These are phyloP conservation scores for Trichoderma sp. DNA, from an alignment of 2,329 filamentous ascomycete genomes.

Conservation along the genomic window DNA sequence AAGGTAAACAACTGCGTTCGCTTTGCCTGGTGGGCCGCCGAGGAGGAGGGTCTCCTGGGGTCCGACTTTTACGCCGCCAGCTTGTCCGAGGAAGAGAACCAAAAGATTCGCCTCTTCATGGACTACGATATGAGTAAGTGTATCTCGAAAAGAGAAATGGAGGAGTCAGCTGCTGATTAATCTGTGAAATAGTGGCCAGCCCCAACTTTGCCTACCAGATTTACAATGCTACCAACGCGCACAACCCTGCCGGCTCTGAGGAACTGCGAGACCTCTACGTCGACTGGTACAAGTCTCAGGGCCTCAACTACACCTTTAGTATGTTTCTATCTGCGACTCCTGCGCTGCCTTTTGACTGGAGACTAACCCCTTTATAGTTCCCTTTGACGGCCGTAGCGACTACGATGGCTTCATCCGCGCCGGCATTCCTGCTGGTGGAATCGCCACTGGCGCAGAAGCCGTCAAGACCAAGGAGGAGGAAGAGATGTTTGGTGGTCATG, in stretches of 20 bases:
- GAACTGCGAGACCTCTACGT: slow-evolving; percentile 70
- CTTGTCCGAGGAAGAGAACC: slow-evolving; percentile 61
- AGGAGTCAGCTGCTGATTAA: slow-evolving; percentile 29
- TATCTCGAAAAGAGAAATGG: not conserved
- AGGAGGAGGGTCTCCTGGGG: slow-evolving; percentile 67
- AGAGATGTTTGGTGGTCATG: slow-evolving; percentile 70
- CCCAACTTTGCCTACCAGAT: slow-evolving; percentile 70
- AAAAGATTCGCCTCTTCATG: slow-evolving; percentile 67
- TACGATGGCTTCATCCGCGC: slow-evolving; percentile 76
- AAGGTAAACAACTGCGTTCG: slow-evolving; percentile 58
- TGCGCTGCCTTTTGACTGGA: too few species aligned
- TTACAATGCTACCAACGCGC: slow-evolving; percentile 72
- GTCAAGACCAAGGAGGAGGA: slow-evolving; percentile 72
- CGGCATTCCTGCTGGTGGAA: slow-evolving; percentile 74
- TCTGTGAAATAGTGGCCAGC: slow-evolving; percentile 50
- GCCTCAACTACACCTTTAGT: slow-evolving; percentile 67
- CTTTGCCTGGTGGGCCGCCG: slow-evolving; percentile 70
- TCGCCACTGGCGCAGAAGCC: slow-evolving; percentile 77
- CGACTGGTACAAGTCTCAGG: slow-evolving; percentile 65
- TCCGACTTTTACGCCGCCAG: slow-evolving; percentile 64
- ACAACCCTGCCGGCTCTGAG: slow-evolving; percentile 71
- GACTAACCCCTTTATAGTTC: slow-evolving; percentile 41
- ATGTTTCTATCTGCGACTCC: not conserved
- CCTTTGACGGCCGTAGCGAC: slow-evolving; percentile 79
- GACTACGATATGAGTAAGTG: slow-evolving; percentile 65